Evolutionary conservation across 2,329 filamentous ascomycete genomes (phyloP), one percentile per base, ranked within the genome.

Genomic region (Neurospora crassa): DNA sequence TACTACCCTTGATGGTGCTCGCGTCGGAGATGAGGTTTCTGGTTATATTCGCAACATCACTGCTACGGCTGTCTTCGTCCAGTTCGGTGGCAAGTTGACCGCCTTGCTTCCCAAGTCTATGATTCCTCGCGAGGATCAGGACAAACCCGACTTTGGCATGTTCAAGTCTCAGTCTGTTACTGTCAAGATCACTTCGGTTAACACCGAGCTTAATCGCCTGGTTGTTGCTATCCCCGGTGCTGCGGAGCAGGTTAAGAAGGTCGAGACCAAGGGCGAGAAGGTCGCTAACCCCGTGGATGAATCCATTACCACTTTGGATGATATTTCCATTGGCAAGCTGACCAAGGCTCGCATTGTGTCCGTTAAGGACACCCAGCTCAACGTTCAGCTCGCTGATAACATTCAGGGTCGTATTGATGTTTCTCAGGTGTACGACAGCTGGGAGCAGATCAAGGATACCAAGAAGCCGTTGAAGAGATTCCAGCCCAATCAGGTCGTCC

Each of bases 351-450:
- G 87, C 76, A 88, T 99, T 67, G 87, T 88, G n/a, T 93, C 93
- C 0, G 84, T 97, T 78, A 97, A 97, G 81, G 90, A 91, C 68
- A 97, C 95, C 0, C 96, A 99, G 79, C 84, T 98, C 70, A 98
- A 98, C 75, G 93, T 99, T 6, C 89, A 92, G 75, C 86, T 98
- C 69, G 91, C 93, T 63, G 93, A 96, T 78, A 93, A 94, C 74
- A 86, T 97, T 10, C 92, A 96, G 79, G 96, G 95, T n/a, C 92
- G 96, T 20, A 90, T 99, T 72, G 95, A 97, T 78, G 88, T 96
- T 6, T 96, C 96, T 1, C 93, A 98, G 79, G 82, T 94, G 14
- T 99, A 97, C 79, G 92, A 97, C 79, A 86, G 85, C 12, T 97
- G 92, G 91, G 91, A 96, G 67, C 90, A 95, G 63, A 96, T 99